Conservation (phyloP, 371 early-diverging fungal genomes). For the Gilbertella persicaria region DNA sequence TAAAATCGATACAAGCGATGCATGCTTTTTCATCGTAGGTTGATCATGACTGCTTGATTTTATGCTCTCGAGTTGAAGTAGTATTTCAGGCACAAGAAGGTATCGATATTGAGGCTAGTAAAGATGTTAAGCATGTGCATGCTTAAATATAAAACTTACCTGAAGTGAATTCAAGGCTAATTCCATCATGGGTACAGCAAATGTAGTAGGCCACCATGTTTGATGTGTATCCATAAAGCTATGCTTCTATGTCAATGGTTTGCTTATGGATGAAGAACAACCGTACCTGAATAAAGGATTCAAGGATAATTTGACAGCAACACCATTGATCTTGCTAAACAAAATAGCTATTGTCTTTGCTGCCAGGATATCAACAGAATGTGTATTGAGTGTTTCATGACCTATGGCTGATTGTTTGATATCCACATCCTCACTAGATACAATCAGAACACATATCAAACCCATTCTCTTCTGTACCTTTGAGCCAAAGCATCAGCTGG, state of each 20-base stretch:
- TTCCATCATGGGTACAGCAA: conserved; percentile 59
- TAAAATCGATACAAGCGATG: conserved; percentile 60
- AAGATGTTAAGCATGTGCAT: neutral
- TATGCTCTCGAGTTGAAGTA: conserved; percentile 57
- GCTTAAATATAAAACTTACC: conserved; percentile 27
- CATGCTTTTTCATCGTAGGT: conserved; percentile 47
- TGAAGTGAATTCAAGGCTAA: conserved; percentile 60
- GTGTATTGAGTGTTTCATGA: conserved; percentile 25
- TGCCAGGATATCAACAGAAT: conserved; percentile 32
- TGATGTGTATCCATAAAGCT: conserved; percentile 59
- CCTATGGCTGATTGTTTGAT: conserved; percentile 27
- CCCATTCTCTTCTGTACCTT: conserved; percentile 10
- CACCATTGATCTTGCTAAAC: conserved; percentile 40
- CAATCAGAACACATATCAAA: conserved; percentile 10
- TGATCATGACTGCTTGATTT: conserved; percentile 22
- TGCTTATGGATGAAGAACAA: no score
- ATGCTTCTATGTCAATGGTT: conserved; percentile 5
- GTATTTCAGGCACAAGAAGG: conserved; percentile 60
- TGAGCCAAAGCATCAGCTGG: conserved; percentile 34
- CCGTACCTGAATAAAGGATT: conserved; percentile 50
- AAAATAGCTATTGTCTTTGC: conserved; percentile 37
- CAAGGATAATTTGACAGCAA: conserved; percentile 49
- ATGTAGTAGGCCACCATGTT: conserved; percentile 63
- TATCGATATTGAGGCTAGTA: conserved; percentile 68
- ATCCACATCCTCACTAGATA: conserved; percentile 29